Percentiles rank a stretch among this genome's conserved stretches.
Conservation (phyloP, 202 grass and related monocot genomes). For the Elaeis oleifera region DNA sequence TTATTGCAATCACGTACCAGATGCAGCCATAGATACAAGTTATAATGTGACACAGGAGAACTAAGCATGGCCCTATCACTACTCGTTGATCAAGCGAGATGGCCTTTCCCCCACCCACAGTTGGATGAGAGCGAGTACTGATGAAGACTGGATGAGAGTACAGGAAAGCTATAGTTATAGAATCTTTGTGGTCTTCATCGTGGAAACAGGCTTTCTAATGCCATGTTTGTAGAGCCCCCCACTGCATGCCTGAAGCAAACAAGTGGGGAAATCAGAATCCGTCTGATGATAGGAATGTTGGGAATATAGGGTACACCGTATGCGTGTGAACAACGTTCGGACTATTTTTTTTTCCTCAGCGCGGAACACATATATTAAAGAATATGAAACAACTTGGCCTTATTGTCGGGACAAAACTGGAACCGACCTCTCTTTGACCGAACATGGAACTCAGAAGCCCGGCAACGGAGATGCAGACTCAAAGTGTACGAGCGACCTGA, state of each 20-base stretch:
- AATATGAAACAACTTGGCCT: conserved; percentile 11
- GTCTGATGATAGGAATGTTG: not conserved
- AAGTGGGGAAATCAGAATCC: not conserved
- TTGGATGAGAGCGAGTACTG: not conserved
- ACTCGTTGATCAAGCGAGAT: conserved; percentile 42
- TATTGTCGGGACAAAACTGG: conserved; percentile 32
- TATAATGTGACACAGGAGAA: conserved; percentile 27
- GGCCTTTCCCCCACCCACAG: conserved; percentile 3
- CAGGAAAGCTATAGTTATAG: conserved; percentile 31
- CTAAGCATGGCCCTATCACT: conserved; percentile 33
- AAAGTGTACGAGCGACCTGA: conserved; percentile 34
- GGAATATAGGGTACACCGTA: too few species aligned
- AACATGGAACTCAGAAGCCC: conserved; percentile 36
- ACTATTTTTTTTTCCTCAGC: too few species aligned
- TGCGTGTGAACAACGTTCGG: too few species aligned
- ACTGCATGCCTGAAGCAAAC: conserved; percentile 31
- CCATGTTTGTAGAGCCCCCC: conserved; percentile 40
- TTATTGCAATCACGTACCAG: not conserved
- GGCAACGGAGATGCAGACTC: conserved; percentile 33
- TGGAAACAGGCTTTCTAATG: conserved; percentile 33
- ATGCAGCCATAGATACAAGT: not conserved
- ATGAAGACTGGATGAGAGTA: not conserved
- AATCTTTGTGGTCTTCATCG: conserved; percentile 5
- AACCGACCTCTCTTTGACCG: conserved; percentile 44
- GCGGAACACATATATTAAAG: too few species aligned